Percentiles rank a stretch among this genome's conserved stretches.
These are phyloP conservation scores for Eimeria acervulina DNA, from an alignment of 169 alveolate genomes.

Conservation along the genomic window DNA sequence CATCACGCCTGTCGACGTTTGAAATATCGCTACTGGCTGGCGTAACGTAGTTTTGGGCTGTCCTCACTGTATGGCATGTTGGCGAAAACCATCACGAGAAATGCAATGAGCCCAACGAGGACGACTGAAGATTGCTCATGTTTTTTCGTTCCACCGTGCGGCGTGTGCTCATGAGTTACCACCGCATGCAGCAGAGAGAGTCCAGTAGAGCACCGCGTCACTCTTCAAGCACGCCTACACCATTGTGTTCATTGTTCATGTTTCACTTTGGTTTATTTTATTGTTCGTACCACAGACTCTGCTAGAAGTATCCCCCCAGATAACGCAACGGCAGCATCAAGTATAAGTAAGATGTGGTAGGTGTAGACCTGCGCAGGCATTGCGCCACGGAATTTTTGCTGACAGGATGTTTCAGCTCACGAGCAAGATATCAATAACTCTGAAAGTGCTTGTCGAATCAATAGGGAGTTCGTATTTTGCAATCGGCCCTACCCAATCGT, in stretches of 20 bases:
- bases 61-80: conserved; percentile 65
- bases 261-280: background rate
- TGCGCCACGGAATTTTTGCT: background rate
- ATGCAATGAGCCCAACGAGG: conserved; percentile 33
- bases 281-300: conserved; percentile 41
- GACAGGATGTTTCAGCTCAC: conserved; percentile 3
- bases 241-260: background rate
- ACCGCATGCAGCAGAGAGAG: conserved; percentile 42
- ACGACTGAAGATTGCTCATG: background rate
- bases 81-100: conserved; percentile 53
- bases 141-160: background rate
- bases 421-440: conserved; percentile 49
- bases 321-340: conserved; percentile 60
- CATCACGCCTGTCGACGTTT: background rate
- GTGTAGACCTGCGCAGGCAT: conserved; percentile 35
- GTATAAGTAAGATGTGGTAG: conserved; percentile 42
- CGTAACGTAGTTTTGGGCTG: background rate
- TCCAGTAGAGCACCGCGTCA: conserved; percentile 56
- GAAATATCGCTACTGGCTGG: background rate
- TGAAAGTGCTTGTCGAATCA: background rate
- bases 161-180: background rate
- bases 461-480: background rate
- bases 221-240: conserved; percentile 41
- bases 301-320: conserved; percentile 53
- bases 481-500: conserved; percentile 68